Evolutionary conservation across 2,329 filamentous ascomycete genomes (phyloP).

Genomic region (Colletotrichum sp.): DNA sequence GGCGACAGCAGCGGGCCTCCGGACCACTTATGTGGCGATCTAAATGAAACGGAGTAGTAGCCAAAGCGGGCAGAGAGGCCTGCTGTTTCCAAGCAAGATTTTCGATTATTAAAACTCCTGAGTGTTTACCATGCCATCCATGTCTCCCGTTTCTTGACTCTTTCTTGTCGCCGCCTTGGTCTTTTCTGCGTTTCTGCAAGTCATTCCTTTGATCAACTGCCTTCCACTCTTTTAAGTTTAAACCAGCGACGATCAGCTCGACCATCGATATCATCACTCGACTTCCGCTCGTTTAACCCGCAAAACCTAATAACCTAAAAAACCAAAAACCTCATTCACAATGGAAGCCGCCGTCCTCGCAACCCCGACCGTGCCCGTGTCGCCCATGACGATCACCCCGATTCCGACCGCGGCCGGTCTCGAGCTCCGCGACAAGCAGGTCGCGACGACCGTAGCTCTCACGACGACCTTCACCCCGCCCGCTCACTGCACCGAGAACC

Average conservation of each 20-base stretch:
- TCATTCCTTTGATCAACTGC: constrained; percentile 6
- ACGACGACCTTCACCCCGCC: constrained; percentile 17
- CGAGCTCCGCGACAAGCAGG: neutral
- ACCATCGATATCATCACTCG: neutral
- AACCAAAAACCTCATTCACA: neutral
- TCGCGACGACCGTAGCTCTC: neutral
- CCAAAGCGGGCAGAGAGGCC: neutral
- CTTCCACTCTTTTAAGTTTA: constrained; percentile 8
- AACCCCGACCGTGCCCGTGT: neutral
- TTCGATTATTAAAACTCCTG: constrained; percentile 7
- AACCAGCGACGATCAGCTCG: neutral
- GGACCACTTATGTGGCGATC: neutral
- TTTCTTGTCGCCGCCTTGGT: neutral
- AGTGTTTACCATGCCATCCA: neutral
- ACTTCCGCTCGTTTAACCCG: neutral
- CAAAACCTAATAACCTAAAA: neutral
- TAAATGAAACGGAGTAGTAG: neutral
- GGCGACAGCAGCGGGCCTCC: neutral
- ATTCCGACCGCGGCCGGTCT: neutral
- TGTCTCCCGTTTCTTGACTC: neutral
- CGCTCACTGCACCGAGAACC: constrained; percentile 9
- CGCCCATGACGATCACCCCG: neutral
- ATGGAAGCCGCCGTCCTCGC: neutral
- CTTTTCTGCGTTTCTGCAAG: neutral
- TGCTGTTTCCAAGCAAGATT: neutral